Conservation (phyloP, 306 rosid species). For the Potentilla sterilis region DNA sequence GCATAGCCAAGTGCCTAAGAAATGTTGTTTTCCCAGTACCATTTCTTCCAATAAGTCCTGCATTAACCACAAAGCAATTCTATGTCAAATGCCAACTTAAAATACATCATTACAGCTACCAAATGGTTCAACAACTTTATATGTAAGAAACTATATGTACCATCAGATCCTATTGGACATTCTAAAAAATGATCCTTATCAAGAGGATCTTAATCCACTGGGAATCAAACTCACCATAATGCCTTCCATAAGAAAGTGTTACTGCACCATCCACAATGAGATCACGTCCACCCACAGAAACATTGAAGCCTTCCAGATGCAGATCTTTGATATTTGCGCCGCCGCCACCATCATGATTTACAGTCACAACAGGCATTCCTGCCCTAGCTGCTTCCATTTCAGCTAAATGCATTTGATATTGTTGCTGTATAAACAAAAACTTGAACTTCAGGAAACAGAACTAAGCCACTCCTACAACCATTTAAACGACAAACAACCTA, state of each 20-base stretch:
- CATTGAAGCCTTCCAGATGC: slow-evolving; percentile 78
- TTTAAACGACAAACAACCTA: slow-evolving; percentile 4
- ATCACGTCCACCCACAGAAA: slow-evolving; percentile 98
- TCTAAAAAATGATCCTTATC: not conserved
- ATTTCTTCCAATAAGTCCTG: slow-evolving; percentile 94
- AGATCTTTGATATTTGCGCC: slow-evolving; percentile 86
- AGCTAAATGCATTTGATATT: slow-evolving; percentile 78
- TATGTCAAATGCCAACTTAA: slow-evolving; percentile 3
- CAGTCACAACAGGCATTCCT: slow-evolving; percentile 86
- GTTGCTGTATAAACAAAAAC: slow-evolving; percentile 44
- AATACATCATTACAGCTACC: slow-evolving; percentile 1
- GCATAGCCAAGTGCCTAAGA: slow-evolving; percentile 97
- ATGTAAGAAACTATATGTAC: slow-evolving; percentile 4
- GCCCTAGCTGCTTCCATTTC: slow-evolving; percentile 96
- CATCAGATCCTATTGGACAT: not conserved
- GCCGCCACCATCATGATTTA: slow-evolving; percentile 61
- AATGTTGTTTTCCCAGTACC: slow-evolving; percentile 97
- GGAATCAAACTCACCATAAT: slow-evolving; percentile 62
- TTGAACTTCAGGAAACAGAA: slow-evolving; percentile 12
- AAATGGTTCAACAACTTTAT: not conserved
- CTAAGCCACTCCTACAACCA: slow-evolving; percentile 1
- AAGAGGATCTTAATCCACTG: not conserved
- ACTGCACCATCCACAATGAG: slow-evolving; percentile 87
- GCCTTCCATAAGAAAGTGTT: slow-evolving; percentile 92
- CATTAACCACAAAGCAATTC: slow-evolving; percentile 12